Evolutionary conservation across 208 protist species (phyloP), one percentile per base, ranked within the genome.

Genomic region (Blastocrithidia nonstop): DNA sequence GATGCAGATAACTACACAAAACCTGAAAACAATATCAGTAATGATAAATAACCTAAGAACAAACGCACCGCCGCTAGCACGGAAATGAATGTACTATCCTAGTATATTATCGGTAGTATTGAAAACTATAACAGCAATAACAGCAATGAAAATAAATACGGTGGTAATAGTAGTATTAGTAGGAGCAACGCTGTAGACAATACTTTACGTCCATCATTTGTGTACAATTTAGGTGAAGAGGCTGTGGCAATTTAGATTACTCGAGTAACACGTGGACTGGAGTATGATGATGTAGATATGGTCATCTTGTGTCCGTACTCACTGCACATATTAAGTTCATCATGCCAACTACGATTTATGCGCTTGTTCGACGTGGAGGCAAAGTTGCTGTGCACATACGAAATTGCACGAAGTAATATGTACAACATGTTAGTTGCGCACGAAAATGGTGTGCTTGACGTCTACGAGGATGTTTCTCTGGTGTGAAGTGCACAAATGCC

Each of bases 401-500:
- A 54, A 25, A 25, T 90, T 4, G 66, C 70, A 1, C 50, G 39
- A 27, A 61, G 50, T 3, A 26, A 57, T 6, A 61, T 53, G 21
- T 50, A 86, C 43, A 93, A 96, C 45, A 23, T 97, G 28, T 52
- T 97, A 2, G 60, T 97, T 24, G 82, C 76, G 6, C 77, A 68
- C 6, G 45, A 71, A 21, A 73, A 67, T 29, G 71, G 66, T 1
- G 66, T 70, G 3, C 43, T 95, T 8, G 63, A 79, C 47, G 70
- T 97, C 6, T 93, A 90, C 58, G 71, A 66, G 0, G 88, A 95
- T 36, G 51, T 50, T 23, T 55, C 74, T 17, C 48, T 96, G n/a
- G 63, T 88, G 50, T 97, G 93, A 90, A 87, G 72, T 36, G 77
- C 82, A 0, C 70, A 67, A 28, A 57, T 84, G 40, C 24, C 48